phyloP scores from a whole-genome alignment of 2,329 filamentous ascomycete genomes.

The Graphilbum sp. region DNA sequence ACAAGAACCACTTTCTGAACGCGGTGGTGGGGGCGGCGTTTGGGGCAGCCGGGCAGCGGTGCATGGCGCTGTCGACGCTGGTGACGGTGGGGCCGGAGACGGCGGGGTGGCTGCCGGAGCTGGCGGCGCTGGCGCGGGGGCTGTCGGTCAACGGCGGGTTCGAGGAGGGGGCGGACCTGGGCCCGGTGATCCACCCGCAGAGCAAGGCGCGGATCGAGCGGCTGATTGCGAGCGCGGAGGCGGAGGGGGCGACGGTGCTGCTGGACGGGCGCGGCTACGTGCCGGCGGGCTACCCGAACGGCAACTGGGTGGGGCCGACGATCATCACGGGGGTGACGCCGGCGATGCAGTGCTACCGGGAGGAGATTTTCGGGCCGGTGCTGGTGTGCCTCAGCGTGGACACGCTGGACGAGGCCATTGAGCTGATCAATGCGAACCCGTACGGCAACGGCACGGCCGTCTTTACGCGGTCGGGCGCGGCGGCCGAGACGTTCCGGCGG shows the following conservation, averaged over 20 bases:
- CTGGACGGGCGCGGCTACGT: conserved; percentile 63
- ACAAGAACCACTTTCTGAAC: conserved; percentile 81
- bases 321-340: conserved; percentile 69
- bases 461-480: conserved; percentile 64
- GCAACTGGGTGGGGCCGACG: conserved; percentile 73
- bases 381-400: conserved; percentile 66
- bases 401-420: conserved; percentile 64
- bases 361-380: conserved; percentile 78
- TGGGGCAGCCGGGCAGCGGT: conserved; percentile 69
- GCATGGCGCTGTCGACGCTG: conserved; percentile 72
- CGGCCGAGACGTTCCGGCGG: conserved; percentile 61
- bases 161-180: conserved; percentile 62
- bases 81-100: conserved; percentile 78
- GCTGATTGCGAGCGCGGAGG: conserved; percentile 60
- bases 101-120: conserved; percentile 64
- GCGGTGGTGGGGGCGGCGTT: conserved; percentile 72
- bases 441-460: conserved; percentile 79
- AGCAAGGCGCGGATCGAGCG: conserved; percentile 64
- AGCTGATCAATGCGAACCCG: conserved; percentile 70
- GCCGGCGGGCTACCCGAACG: conserved; percentile 65
- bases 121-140: conserved; percentile 57
- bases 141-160: conserved; percentile 69
- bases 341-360: conserved; percentile 68
- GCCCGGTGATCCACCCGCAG: conserved; percentile 66
- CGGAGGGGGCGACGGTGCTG: conserved; percentile 68